Evolutionary conservation across 192 early-diverging fungal genomes (phyloP), one percentile per base, ranked within the genome.

Genomic region (Geranomyces variabilis): DNA sequence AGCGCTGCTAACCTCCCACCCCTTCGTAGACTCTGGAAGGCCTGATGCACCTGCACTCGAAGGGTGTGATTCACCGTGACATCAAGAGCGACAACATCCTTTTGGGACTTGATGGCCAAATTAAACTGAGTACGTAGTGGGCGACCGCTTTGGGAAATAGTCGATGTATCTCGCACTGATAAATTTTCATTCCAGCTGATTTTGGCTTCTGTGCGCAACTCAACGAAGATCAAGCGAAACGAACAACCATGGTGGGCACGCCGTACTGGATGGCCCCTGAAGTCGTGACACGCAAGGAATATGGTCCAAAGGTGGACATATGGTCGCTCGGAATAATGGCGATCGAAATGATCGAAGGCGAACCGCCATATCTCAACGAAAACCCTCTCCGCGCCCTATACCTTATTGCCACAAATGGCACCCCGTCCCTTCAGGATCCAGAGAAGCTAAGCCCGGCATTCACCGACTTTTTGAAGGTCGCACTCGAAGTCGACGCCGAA

Each of bases 221-320:
- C 21, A 88, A 84, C 63, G 88, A 87, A 30, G 80, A 84, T 21
- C 75, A 81, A 21, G 75, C 71, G 30, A 92, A 95, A 76, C 80
- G 93, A 48, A 86, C 87, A 0, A 93, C 93, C 14, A 88, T 95
- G 88, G 91, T 83, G 34, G 83, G 83, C 28, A 96, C 95, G 30
- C 92, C 94, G 9, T 97, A 93, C 84, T 96, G 96, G 95, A 98
- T 98, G 96, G 93, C 96, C 17, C 96, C 96, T 26, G 96, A 98
- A 79, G 95, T 98, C 1, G 93, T 98, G 24, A 93, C 84, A 62
- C 89, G 91, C 46, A 92, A 94, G 77, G 92, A 93, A 72, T 98
- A 98, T 74, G 92, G 91, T 10, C 80, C 90, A 58, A 95, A 95
- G 76, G 93, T 97, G 41, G 96, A 98, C 75, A 90, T 98, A 43